phyloP scores from a whole-genome alignment of 1,284 basidiomycete species.

The Ceratobasidium sp. region DNA sequence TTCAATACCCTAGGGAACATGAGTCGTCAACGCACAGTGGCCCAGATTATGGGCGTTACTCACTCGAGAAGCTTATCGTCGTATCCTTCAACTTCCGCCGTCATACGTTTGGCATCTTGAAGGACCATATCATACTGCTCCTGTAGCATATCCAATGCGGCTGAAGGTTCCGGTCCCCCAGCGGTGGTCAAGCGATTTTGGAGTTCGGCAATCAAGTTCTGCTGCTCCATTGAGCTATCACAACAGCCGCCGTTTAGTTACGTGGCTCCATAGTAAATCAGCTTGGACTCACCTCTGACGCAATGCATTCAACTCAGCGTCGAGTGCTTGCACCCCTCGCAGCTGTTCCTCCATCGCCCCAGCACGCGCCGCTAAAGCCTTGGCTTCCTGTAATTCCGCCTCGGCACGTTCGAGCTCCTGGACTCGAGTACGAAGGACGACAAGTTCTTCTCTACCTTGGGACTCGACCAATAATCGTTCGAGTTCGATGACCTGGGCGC shows the following conservation, averaged over 20 bases:
- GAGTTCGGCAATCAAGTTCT: slow-evolving; percentile 6
- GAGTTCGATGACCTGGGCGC: slow-evolving; percentile 26
- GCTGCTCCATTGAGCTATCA: slow-evolving; percentile 18
- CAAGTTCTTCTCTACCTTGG: slow-evolving; percentile 5
- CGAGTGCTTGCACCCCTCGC: slow-evolving; percentile 16
- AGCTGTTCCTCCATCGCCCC: slow-evolving; percentile 31
- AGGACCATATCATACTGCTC: slow-evolving; percentile 38
- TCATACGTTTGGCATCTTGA: slow-evolving; percentile 36
- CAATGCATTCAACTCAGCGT: slow-evolving; percentile 23
- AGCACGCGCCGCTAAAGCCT: slow-evolving; percentile 19
- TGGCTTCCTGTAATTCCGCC: slow-evolving; percentile 13
- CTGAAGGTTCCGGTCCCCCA: slow-evolving; percentile 20
- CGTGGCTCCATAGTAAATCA: not conserved
- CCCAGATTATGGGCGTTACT: not conserved
- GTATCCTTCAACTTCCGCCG: slow-evolving; percentile 35
- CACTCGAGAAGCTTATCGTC: slow-evolving; percentile 40
- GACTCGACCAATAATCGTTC: slow-evolving; percentile 26
- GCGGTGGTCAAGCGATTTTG: not conserved
- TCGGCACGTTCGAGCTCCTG: slow-evolving; percentile 25
- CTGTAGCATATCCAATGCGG: slow-evolving; percentile 30
- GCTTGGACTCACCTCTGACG: slow-evolving; percentile 28
- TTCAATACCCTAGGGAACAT: slow-evolving; percentile 34
- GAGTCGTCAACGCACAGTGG: not conserved
- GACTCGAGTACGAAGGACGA: not conserved
- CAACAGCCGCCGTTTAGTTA: not conserved